phyloP scores from a whole-genome alignment of 352 stramenopile genomes.

The Elongisporangium senticosum region DNA sequence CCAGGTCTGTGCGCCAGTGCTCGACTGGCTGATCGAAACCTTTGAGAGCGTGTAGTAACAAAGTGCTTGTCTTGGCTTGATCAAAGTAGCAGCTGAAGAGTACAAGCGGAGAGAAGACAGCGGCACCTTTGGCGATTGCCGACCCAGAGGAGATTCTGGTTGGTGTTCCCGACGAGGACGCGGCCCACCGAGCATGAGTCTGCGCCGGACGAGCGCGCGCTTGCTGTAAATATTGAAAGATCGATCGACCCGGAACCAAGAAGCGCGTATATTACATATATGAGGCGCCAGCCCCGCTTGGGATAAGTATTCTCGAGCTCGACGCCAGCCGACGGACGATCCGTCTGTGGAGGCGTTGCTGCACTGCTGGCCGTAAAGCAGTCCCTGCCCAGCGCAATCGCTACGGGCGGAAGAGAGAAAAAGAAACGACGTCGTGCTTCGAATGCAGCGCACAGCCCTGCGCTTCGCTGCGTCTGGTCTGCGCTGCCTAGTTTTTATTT shows the following conservation, averaged over 20 bases:
- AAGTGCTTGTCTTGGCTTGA: slow-evolving; percentile 1
- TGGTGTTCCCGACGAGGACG: slow-evolving; percentile 28
- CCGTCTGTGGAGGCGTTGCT: background rate
- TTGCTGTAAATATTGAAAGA: slow-evolving; percentile 7
- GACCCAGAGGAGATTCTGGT: slow-evolving; percentile 62
- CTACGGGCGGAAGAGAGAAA: background rate
- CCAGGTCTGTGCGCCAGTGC: slow-evolving; percentile 24
- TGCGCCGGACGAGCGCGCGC: background rate
- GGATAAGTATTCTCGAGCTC: slow-evolving; percentile 3
- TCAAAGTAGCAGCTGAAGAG: slow-evolving; percentile 54
- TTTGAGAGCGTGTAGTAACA: background rate
- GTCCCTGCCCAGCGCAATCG: background rate
- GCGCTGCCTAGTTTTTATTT: background rate
- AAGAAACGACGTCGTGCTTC: background rate
- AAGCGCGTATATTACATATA: slow-evolving; percentile 5
- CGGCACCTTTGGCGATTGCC: slow-evolving; percentile 23
- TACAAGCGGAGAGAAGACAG: slow-evolving; percentile 33
- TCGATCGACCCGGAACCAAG: slow-evolving; percentile 4
- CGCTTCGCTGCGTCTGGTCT: background rate
- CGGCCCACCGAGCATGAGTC: slow-evolving; percentile 28
- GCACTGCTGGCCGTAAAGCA: background rate
- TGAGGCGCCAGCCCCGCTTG: slow-evolving; percentile 8
- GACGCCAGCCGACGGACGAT: background rate
- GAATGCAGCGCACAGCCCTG: background rate
- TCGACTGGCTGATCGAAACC: background rate